Evolutionary conservation across 805 yeast species (phyloP).

Genomic region (Candida berthetii): DNA sequence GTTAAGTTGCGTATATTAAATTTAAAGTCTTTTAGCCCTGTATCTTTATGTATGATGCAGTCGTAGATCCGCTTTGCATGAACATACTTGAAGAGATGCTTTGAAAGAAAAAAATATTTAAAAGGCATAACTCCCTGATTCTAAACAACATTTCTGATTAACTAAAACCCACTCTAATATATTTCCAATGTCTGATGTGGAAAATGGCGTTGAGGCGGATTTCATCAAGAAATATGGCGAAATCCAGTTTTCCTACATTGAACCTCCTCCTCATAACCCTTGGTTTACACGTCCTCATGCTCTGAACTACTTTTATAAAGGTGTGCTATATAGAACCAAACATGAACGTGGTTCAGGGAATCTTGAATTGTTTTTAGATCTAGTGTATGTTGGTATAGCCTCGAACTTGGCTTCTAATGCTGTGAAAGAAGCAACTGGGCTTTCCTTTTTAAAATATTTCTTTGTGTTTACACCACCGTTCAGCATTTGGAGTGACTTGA

Average conservation of each 20-base stretch:
- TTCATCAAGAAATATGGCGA: constrained; percentile 45
- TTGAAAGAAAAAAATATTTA: no score
- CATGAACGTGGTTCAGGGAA: constrained; percentile 46
- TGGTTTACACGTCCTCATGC: constrained; percentile 50
- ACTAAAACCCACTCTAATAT: background rate
- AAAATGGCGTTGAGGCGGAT: constrained; percentile 9
- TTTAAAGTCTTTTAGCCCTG: no score
- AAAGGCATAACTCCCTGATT: no score
- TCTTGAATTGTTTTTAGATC: constrained; percentile 55
- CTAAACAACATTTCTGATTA: background rate
- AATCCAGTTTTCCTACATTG: constrained; percentile 39
- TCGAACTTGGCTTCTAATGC: constrained; percentile 53
- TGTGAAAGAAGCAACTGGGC: constrained; percentile 42
- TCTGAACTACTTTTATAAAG: constrained; percentile 53
- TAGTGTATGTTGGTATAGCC: constrained; percentile 58
- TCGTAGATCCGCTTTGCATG: no score
- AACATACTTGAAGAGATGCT: no score
- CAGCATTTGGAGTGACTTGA: constrained; percentile 59
- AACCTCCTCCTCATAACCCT: constrained; percentile 26
- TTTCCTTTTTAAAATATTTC: constrained; percentile 38
- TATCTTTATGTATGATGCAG: no score
- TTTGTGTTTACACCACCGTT: constrained; percentile 53
- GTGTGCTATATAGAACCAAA: constrained; percentile 46
- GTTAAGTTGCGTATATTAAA: background rate
- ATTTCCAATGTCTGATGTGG: background rate